Evolutionary conservation across 2,329 filamentous ascomycete genomes (phyloP).

Genomic region (Alternaria solani): DNA sequence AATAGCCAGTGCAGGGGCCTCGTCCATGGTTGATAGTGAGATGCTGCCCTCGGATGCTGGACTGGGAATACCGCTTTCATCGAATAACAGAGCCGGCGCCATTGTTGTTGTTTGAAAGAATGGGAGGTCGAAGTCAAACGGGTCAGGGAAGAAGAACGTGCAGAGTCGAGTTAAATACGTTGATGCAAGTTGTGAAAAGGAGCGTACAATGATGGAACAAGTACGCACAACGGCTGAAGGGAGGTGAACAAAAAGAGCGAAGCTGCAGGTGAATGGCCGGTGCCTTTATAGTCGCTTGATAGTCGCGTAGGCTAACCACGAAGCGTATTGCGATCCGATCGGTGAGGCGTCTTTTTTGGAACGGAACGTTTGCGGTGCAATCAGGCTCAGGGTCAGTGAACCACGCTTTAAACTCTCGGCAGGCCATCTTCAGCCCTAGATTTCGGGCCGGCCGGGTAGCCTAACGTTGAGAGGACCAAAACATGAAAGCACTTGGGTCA

Average conservation of each 20-base stretch:
- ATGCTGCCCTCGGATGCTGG: not conserved
- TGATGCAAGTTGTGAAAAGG: not conserved
- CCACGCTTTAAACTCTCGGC: conserved; percentile 11
- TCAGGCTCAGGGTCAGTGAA: conserved; percentile 18
- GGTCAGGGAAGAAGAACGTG: no score
- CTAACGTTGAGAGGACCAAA: not conserved
- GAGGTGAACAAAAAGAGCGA: not conserved
- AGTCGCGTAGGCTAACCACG: conserved; percentile 16
- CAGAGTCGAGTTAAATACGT: not conserved
- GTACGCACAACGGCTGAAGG: not conserved
- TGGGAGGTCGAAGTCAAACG: not conserved
- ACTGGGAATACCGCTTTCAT: conserved; percentile 4
- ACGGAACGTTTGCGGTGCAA: conserved; percentile 17
- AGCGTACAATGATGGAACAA: not conserved
- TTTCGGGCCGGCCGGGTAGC: conserved; percentile 8
- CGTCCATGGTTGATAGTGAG: not conserved
- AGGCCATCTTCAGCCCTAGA: conserved; percentile 6
- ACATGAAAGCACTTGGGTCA: not conserved
- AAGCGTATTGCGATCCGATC: conserved; percentile 11
- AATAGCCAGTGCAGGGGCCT: not conserved
- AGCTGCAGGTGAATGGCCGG: not conserved
- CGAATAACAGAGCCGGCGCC: conserved; percentile 14
- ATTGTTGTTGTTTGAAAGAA: not conserved
- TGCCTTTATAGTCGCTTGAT: conserved; percentile 27
- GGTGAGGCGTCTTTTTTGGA: conserved; percentile 15